Percentiles rank a stretch among this genome's conserved stretches.
These are phyloP conservation scores for Basidiobolus meristosporus DNA, from an alignment of 371 early-diverging fungal genomes.

Conservation along the genomic window DNA sequence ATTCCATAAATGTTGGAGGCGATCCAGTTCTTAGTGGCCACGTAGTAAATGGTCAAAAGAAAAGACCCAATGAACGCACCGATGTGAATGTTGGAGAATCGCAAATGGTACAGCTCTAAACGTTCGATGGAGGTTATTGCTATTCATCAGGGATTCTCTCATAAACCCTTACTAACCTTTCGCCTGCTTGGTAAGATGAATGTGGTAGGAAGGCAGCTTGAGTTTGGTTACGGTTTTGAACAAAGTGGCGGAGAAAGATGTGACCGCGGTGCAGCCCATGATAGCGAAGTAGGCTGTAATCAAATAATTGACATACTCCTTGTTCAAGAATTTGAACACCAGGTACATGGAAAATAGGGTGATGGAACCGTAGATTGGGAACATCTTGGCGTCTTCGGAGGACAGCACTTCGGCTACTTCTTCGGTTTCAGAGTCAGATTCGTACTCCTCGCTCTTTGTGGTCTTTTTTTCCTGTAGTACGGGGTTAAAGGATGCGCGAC, in stretches of 20 bases:
- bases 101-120: conserved; percentile 32
- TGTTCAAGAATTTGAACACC: conserved; percentile 64
- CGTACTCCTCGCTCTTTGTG: conserved; percentile 16
- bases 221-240: conserved; percentile 20
- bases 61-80: conserved; percentile 29
- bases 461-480: conserved; percentile 4
- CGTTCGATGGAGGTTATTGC: not conserved
- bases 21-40: conserved; percentile 80
- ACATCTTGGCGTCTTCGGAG: conserved; percentile 80
- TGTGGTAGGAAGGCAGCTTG: conserved; percentile 40
- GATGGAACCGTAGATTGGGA: conserved; percentile 76
- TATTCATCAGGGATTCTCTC: not conserved
- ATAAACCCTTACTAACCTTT: conserved; percentile 27
- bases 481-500: not conserved
- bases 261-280: conserved; percentile 57
- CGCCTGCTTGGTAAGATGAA: conserved; percentile 43
- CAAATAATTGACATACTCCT: conserved; percentile 66
- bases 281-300: conserved; percentile 77
- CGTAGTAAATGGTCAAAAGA: conserved; percentile 51
- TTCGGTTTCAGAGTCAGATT: conserved; percentile 39
- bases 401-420: conserved; percentile 55
- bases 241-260: conserved; percentile 35
- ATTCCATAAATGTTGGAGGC: conserved; percentile 77
- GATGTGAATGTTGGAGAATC: conserved; percentile 59
- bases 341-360: conserved; percentile 73